Evolutionary conservation across 179 eudicot species (phyloP).

Genomic region (Actinidia arguta): DNA sequence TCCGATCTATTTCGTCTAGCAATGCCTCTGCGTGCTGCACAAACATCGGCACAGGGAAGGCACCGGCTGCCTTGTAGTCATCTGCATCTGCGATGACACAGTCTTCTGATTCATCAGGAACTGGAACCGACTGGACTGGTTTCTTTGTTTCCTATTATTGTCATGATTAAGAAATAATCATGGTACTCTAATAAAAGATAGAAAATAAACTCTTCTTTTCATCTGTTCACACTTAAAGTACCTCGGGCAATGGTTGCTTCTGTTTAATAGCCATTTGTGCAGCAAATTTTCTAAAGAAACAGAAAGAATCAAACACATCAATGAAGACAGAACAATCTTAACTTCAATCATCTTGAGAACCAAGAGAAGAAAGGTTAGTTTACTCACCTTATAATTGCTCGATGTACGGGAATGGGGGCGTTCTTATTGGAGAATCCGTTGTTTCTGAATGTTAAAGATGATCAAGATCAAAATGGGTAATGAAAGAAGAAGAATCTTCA

Average conservation of each 20-base stretch:
- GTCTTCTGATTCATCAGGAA: constrained; percentile 36
- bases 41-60: constrained; percentile 67
- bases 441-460: constrained; percentile 40
- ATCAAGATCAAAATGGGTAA: constrained; percentile 3
- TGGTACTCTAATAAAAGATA: background rate
- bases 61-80: constrained; percentile 37
- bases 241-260: constrained; percentile 35
- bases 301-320: constrained; percentile 1
- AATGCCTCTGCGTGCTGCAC: constrained; percentile 93
- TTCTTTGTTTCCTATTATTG: constrained; percentile 45
- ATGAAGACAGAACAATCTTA: no score
- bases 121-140: constrained; percentile 29
- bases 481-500: constrained; percentile 1
- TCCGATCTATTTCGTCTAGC: constrained; percentile 80
- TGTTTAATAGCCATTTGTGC: constrained; percentile 55
- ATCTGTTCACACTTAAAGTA: background rate
- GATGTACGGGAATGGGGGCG: constrained; percentile 47
- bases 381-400: constrained; percentile 76
- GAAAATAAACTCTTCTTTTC: background rate
- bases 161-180: background rate
- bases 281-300: constrained; percentile 61
- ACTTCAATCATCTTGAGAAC: background rate
- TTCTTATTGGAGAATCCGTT: constrained; percentile 43
- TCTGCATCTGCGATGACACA: constrained; percentile 55
- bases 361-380: background rate